Base-by-base conservation (phyloP, 1,284 basidiomycete species). In the Neotropicomus parvogracilis region DNA sequence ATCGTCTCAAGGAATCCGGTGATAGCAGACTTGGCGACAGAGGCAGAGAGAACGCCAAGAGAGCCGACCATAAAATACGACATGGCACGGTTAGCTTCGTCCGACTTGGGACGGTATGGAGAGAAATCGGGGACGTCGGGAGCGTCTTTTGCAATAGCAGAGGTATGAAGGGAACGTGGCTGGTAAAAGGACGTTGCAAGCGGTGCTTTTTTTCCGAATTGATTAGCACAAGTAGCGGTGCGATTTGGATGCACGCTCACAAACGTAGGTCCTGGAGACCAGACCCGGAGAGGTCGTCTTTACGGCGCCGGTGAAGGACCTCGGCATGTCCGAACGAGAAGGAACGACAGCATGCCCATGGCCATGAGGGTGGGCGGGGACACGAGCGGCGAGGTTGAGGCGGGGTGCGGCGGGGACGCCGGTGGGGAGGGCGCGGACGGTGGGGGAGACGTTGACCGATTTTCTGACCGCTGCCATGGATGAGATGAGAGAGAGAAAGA, bases 11-110 rank as follows among this genome's bases (percentile, higher is more conserved):
- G 78, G 75, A 99, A 95, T 71, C 97, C 95, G 56, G 91, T 83
- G 54, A 99, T 87, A 58, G 88, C 86, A 36, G 91, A 92, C 74
- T 98, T 97, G 63, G 95, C 95, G 55, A 86, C 91, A 17, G 91
- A 91, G 49, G 97, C 97, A 56, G 91, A 83, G 67, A 99, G 81
- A 58, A 97, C 80, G 69, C 97, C 97, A 67, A 98, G 81, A 40
- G 92, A 85, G 58, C 97, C 97, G 65, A 99, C 88, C 89, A 97
- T 92, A 73, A 98, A 91, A 79, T 99, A 99, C 32, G 90, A 91
- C 53, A 97, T 75, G 50, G 89, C 85, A 60, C 91, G 88, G 79
- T 92, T 92, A 55, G 71, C 75, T 43, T 79, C 74, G 39, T 81
- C 75, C 56, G 83, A 79, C 64, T 81, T 77, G 44, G 87, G 78